These are phyloP conservation scores for Yamagishiella unicocca DNA, from an alignment of 139 green algal genomes.

Conservation along the genomic window DNA sequence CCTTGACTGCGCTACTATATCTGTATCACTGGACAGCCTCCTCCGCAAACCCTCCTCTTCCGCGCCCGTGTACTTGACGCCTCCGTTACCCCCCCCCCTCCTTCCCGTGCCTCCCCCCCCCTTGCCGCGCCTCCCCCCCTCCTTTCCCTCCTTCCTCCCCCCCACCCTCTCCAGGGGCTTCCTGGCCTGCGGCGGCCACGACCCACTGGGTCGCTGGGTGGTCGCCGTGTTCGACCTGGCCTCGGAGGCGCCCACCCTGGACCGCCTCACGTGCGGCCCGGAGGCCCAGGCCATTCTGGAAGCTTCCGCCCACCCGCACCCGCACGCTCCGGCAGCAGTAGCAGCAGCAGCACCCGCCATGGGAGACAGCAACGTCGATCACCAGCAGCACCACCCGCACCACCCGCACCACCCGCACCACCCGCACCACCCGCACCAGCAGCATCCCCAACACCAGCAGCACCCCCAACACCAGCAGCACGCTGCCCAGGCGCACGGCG, in stretches of 20 bases:
- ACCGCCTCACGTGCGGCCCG: not conserved
- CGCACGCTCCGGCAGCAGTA: not conserved
- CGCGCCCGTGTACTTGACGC: too few relatives aligned
- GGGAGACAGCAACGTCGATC: too few relatives aligned
- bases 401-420: not conserved
- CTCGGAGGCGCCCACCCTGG: conserved; percentile 8
- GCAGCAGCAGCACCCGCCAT: not conserved
- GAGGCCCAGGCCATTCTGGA: not conserved
- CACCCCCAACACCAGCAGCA: not conserved
- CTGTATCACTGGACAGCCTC: too few relatives aligned
- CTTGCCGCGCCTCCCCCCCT: not conserved
- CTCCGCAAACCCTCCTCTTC: too few relatives aligned
- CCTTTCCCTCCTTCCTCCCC: not conserved
- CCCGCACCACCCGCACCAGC: not conserved
- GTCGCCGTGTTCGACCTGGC: conserved; percentile 34
- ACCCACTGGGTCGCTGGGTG: not conserved
- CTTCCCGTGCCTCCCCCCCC: not conserved
- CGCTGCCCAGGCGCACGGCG: too few relatives aligned
- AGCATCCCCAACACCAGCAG: not conserved
- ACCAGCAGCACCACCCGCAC: not conserved
- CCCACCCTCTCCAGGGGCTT: conserved; percentile 20
- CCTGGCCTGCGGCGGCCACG: conserved; percentile 28
- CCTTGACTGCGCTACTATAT: too few relatives aligned
- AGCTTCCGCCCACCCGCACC: not conserved
- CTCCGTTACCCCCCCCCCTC: not conserved